Percentiles rank a stretch among this genome's conserved stretches.
Evolutionary conservation across 306 rosid species (phyloP).

Genomic region (Benincasa hispida): DNA sequence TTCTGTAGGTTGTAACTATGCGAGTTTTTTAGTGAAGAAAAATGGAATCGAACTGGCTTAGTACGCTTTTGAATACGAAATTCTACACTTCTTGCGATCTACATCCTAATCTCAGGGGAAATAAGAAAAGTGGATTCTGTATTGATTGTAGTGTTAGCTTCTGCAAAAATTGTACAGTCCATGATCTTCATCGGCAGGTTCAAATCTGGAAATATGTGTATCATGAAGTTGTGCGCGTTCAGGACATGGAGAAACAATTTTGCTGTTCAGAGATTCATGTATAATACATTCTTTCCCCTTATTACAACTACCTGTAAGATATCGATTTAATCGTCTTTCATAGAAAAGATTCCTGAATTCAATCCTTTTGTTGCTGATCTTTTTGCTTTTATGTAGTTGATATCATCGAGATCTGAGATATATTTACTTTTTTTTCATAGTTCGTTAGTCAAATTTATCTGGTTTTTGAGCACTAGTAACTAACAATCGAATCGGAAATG

Average conservation of each 20-base stretch:
- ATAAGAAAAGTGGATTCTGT: constrained; percentile 65
- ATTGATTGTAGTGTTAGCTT: constrained; percentile 54
- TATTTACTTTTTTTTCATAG: not conserved
- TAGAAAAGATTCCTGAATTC: not conserved
- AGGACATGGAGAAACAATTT: constrained; percentile 47
- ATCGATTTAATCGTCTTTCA: not conserved
- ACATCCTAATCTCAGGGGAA: constrained; percentile 45
- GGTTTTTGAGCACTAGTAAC: not conserved
- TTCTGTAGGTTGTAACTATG: constrained; percentile 36
- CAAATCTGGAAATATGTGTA: constrained; percentile 76
- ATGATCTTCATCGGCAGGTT: constrained; percentile 52
- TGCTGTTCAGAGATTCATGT: constrained; percentile 91
- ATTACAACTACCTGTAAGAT: not conserved
- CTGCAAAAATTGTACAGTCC: constrained; percentile 70
- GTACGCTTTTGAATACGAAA: constrained; percentile 34
- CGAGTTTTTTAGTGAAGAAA: constrained; percentile 16
- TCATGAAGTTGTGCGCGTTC: constrained; percentile 73
- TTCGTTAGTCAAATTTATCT: not conserved
- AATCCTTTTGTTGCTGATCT: not conserved
- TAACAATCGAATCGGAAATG: not conserved
- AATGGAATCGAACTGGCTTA: constrained; percentile 48
- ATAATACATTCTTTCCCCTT: not conserved
- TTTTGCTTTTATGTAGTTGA: not conserved
- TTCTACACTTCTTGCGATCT: constrained; percentile 53
- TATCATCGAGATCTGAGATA: not conserved